Conservation (phyloP, 148 eudicot genomes). For the Rhododendron vialii region DNA sequence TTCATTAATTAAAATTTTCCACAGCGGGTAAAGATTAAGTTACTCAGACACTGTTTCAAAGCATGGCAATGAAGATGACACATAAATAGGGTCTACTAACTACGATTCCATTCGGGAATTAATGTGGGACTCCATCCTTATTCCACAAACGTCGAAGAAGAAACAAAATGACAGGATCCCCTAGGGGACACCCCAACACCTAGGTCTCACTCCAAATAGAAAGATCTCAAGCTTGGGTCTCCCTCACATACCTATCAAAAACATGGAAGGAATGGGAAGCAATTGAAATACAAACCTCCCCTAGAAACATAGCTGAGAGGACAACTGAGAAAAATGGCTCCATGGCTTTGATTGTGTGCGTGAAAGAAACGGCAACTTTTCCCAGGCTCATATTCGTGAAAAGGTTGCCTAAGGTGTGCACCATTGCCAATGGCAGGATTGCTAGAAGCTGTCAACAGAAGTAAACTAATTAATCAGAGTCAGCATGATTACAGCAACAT, state of each 20-base stretch:
- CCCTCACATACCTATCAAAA: background rate
- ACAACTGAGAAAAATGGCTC: conserved; percentile 96
- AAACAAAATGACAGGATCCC: background rate
- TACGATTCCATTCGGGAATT: background rate
- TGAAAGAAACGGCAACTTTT: conserved; percentile 89
- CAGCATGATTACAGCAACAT: background rate
- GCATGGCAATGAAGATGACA: background rate
- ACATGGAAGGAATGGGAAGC: background rate
- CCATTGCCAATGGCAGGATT: conserved; percentile 75
- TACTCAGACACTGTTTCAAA: background rate
- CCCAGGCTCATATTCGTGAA: conserved; percentile 96
- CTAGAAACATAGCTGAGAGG: conserved; percentile 66
- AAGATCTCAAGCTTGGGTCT: background rate
- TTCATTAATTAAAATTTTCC: background rate
- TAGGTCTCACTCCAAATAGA: background rate
- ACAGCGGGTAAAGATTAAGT: background rate
- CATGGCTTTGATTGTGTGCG: conserved; percentile 96
- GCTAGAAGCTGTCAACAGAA: conserved; percentile 59
- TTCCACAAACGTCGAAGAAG: background rate
- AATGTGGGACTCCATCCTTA: background rate
- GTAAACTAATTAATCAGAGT: background rate
- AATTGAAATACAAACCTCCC: conserved; percentile 51
- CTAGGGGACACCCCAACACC: background rate
- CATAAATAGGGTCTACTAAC: background rate
- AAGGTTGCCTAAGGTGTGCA: conserved; percentile 82